Evolutionary conservation across 139 green algal species (phyloP).

Genomic region (Spirogloea muscicola): DNA sequence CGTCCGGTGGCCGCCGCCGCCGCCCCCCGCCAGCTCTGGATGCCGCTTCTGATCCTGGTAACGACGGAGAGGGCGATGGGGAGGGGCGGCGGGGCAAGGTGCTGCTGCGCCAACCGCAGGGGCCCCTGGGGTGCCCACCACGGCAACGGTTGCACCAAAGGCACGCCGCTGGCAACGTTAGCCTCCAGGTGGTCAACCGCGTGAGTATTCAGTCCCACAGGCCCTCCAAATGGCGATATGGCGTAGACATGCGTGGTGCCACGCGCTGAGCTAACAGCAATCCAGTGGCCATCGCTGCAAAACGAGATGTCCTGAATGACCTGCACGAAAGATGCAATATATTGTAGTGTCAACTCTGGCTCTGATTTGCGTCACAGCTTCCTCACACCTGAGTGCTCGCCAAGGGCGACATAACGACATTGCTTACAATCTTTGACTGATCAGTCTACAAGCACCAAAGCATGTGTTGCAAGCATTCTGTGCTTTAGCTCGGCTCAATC

Average conservation of each 20-base stretch:
- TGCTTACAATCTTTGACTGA: too few relatives aligned
- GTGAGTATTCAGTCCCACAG: slow-evolving; percentile 7
- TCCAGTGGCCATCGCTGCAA: slow-evolving; percentile 50
- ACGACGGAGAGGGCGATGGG: slow-evolving; percentile 14
- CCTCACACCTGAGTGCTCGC: too few relatives aligned
- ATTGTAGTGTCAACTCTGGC: too few relatives aligned
- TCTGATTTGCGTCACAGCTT: too few relatives aligned
- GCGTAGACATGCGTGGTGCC: slow-evolving; percentile 61
- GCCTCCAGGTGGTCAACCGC: not conserved
- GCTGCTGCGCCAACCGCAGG: slow-evolving; percentile 5
- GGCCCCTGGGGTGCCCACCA: slow-evolving; percentile 28
- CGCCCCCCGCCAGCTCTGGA: slow-evolving; percentile 21
- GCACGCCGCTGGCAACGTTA: not conserved
- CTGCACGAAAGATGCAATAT: too few relatives aligned
- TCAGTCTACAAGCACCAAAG: too few relatives aligned
- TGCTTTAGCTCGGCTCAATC: too few relatives aligned
- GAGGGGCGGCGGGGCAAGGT: not conserved
- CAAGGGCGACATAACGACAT: too few relatives aligned
- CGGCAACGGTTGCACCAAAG: slow-evolving; percentile 9
- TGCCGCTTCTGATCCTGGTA: slow-evolving; percentile 21
- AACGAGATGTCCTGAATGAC: slow-evolving; percentile 58
- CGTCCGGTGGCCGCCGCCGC: slow-evolving; percentile 16
- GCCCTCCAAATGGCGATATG: slow-evolving; percentile 28
- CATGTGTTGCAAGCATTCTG: too few relatives aligned
- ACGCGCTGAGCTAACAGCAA: slow-evolving; percentile 47